Evolutionary conservation across 1,139 yeast species (phyloP), one percentile per base, ranked within the genome.

Genomic region (Sugiyamaella japonica): DNA sequence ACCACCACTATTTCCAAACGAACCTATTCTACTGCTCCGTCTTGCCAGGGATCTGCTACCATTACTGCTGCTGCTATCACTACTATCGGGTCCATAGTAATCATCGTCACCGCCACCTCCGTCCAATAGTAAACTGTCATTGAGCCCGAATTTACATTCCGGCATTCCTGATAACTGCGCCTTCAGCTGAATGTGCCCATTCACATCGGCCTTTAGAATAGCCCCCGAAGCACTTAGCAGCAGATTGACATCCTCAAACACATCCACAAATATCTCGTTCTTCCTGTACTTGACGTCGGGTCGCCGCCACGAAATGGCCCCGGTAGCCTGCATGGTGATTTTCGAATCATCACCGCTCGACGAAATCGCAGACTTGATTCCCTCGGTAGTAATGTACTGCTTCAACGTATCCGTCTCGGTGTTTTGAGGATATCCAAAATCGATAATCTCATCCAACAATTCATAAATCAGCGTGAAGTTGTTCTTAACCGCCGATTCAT

Each of bases 131-230:
- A 72, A 58, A 16, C 71, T 63, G 58, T 82, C 86, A 57, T 80
- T 79, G 56, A 86, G 75, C 0, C 89, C 89, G 64, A 86, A 82
- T 47, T 80, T 76, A 66, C 93, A 86, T 52, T 78, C 79, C 0
- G 93, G 93, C 80, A 82, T 82, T 1, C 97, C 97, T 0, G 89
- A 79, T 25, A 91, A 71, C 51, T 84, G 89, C 0, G 93, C 77
- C 56, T 85, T 84, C 79, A 89, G 79, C 56, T 80, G 77, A 50
- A 91, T 83, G 15, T 80, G 76, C 7, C 98, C 98, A 61, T 85
- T 87, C 20, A 90, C 89, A 64, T 83, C 86, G 0, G 91, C 80
- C 57, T 86, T 78, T 40, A 89, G 73, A 1, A 87, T 77, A 32
- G 84, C 80, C 9, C 78, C 78, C 1, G 69, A 60, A 2, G 76